Conservation (phyloP, 805 yeast genomes). For the Pichia sporocuriosa region DNA sequence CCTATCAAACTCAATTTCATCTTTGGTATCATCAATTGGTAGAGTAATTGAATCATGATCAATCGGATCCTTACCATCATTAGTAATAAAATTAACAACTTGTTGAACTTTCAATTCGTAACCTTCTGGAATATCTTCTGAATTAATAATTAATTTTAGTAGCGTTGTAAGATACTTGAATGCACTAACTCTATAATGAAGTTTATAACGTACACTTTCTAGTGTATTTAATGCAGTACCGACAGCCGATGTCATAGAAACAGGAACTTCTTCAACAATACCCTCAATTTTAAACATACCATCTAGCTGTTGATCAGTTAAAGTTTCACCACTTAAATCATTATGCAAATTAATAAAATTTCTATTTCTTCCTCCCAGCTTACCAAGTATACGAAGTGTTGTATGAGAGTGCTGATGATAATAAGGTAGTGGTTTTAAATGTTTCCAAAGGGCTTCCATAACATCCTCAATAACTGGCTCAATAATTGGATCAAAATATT, state of each 20-base stretch:
- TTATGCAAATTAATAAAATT: slow-evolving; percentile 72
- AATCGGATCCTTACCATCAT: slow-evolving; percentile 24
- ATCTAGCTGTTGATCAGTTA: slow-evolving; percentile 56
- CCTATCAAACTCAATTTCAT: slow-evolving; percentile 42
- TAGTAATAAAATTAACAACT: slow-evolving; percentile 39
- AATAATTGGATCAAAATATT: slow-evolving; percentile 92
- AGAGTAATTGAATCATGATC: slow-evolving; percentile 19
- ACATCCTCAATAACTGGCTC: slow-evolving; percentile 95
- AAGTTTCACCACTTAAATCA: slow-evolving; percentile 48
- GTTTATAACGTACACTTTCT: slow-evolving; percentile 55
- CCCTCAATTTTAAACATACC: slow-evolving; percentile 72
- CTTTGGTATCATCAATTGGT: slow-evolving; percentile 38
- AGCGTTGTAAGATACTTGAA: slow-evolving; percentile 64
- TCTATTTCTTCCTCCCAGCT: slow-evolving; percentile 93
- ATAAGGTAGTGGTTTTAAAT: slow-evolving; percentile 85
- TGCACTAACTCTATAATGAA: slow-evolving; percentile 70
- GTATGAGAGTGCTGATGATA: slow-evolving; percentile 94
- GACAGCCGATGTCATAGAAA: slow-evolving; percentile 79
- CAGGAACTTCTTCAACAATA: slow-evolving; percentile 49
- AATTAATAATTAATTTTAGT: slow-evolving; percentile 60
- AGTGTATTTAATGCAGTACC: slow-evolving; percentile 69
- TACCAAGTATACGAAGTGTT: slow-evolving; percentile 86
- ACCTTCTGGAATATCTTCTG: slow-evolving; percentile 41
- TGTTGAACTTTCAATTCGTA: slow-evolving; percentile 39
- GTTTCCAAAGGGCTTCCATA: slow-evolving; percentile 87